Base-by-base conservation (phyloP, 495 filamentous ascomycete genomes). In the Melanomma pulvis-pyrius region DNA sequence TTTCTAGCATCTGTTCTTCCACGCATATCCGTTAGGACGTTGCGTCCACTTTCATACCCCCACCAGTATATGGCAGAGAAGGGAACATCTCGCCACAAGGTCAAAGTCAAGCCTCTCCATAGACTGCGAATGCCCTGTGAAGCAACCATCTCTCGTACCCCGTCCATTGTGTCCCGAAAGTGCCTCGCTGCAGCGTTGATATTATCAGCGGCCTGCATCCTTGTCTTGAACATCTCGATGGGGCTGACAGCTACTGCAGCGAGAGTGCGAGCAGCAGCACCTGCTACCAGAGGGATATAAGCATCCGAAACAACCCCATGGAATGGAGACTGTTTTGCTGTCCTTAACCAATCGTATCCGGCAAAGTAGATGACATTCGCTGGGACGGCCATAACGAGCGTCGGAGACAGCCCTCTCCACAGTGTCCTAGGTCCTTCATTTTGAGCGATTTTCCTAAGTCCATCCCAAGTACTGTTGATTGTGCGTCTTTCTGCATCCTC, bases 351-450 rank as follows among this genome's bases (percentile, higher is more conserved):
- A 72, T 98, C 94, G 75, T 98, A 98, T n/a, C 93, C 94, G 32
- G 94, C 93, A 71, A 97, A 97, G 77, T 98, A 98, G 63, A 98
- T 98, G 65, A 98, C 93, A 76, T 98, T 98, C 36, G 86, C 92
- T 0, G 94, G 94, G 30, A 98, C 85, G 2, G 93, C 88, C 94
- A 98, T 98, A 70, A 91, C 83, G 46, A 98, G 77, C 1, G 96
- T 98, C 11, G 96, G 92, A 21, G 90, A 92, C 1, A 98, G 82
- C 5, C 94, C 94, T 36, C 94, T 87, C 94, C 94, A 98, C 53
- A 98, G 82, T 8, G 96, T 92, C 21, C 83, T 84, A 15, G 90
- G 67, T 0, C 94, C 94, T 79, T 98, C 94, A 74, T 98, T 91
- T 30, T 92, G 87, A n/a, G 96, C 92, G 69, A 98, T 98, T 79